A percentile compares a stretch with the other conserved stretches of the same genome.
phyloP scores from a whole-genome alignment of 1,139 yeast genomes.

The Taphrina betulina region DNA sequence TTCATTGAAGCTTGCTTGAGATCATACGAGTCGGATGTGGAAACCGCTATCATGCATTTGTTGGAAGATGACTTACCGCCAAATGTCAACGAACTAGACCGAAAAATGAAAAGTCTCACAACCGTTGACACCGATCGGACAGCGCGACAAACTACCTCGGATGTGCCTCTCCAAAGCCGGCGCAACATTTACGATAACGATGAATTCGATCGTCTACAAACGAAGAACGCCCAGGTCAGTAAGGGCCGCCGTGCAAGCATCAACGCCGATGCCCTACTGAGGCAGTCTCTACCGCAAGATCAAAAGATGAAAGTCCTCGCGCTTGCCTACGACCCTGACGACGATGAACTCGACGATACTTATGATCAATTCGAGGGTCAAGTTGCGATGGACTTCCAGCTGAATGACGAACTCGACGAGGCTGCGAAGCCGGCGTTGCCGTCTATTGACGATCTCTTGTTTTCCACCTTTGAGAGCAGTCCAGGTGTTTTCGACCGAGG shows the following conservation, averaged over 20 bases:
- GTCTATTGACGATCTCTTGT: conserved; percentile 55
- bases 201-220: conserved; percentile 5
- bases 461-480: conserved; percentile 56
- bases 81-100: conserved; percentile 4
- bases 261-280: conserved; percentile 19
- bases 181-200: conserved; percentile 11
- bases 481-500: conserved; percentile 55
- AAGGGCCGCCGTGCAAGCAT: conserved; percentile 5
- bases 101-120: not conserved
- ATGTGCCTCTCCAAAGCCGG: not conserved
- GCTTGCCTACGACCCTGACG: conserved; percentile 48
- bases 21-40: conserved; percentile 7
- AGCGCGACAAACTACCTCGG: not conserved
- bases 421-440: conserved; percentile 41
- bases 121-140: not conserved
- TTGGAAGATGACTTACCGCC: conserved; percentile 15
- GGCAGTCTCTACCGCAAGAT: conserved; percentile 10
- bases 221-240: not conserved
- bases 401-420: conserved; percentile 37
- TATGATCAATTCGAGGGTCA: conserved; percentile 66
- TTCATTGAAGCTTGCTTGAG: conserved; percentile 19
- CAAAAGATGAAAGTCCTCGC: conserved; percentile 15
- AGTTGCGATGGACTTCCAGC: conserved; percentile 40
- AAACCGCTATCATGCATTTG: conserved; percentile 15
- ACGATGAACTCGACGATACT: conserved; percentile 79